These are phyloP conservation scores for Puccinia horiana DNA, from an alignment of 1,284 basidiomycete genomes.

Conservation along the genomic window DNA sequence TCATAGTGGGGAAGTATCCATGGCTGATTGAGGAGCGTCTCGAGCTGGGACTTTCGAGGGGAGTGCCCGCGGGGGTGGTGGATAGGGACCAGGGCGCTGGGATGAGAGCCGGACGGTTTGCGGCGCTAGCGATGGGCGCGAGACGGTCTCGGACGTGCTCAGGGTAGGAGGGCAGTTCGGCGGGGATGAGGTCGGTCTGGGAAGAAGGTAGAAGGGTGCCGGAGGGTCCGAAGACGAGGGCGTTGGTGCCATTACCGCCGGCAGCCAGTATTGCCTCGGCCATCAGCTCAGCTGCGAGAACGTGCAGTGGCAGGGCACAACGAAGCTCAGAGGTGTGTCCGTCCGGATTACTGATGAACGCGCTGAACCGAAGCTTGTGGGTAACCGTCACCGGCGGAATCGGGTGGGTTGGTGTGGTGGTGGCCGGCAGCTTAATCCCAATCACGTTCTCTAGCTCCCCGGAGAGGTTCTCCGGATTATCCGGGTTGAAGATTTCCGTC, in stretches of 20 bases:
- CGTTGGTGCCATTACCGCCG: slow-evolving; percentile 67
- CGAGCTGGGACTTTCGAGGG: slow-evolving; percentile 49
- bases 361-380: slow-evolving; percentile 59
- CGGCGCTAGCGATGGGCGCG: slow-evolving; percentile 72
- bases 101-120: slow-evolving; percentile 56
- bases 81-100: slow-evolving; percentile 53
- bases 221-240: slow-evolving; percentile 64
- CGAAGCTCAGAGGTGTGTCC: slow-evolving; percentile 75
- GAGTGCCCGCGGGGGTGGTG: slow-evolving; percentile 51
- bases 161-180: slow-evolving; percentile 79
- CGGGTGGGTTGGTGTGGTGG: slow-evolving; percentile 66
- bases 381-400: slow-evolving; percentile 51
- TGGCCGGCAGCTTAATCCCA: slow-evolving; percentile 55
- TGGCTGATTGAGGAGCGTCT: slow-evolving; percentile 51
- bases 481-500: slow-evolving; percentile 4
- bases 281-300: slow-evolving; percentile 72
- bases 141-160: slow-evolving; percentile 86
- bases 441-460: slow-evolving; percentile 54
- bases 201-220: slow-evolving; percentile 53
- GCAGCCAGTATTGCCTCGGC: slow-evolving; percentile 74
- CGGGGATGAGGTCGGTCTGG: slow-evolving; percentile 58
- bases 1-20: slow-evolving; percentile 36
- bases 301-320: slow-evolving; percentile 81
- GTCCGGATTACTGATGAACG: slow-evolving; percentile 58
- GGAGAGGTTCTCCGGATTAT: slow-evolving; percentile 46